Evolutionary conservation across 2,329 filamentous ascomycete species (phyloP).

Genomic region (Phyllosticta paracitricarpa): DNA sequence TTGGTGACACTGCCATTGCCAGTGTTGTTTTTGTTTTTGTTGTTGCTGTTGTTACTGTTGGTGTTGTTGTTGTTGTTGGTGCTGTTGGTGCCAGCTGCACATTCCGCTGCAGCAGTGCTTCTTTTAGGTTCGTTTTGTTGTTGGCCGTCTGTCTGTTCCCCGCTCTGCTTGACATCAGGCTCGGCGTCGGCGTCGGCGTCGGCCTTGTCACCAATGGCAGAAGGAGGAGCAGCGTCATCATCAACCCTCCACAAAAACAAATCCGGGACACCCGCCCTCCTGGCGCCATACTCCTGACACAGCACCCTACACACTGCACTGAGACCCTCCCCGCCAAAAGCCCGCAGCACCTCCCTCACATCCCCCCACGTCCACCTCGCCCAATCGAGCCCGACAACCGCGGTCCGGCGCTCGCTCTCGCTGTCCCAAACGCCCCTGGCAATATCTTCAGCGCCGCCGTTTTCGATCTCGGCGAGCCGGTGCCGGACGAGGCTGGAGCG

Average conservation of each 20-base stretch:
- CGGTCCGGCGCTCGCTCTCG: constrained; percentile 63
- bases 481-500: constrained; percentile 85
- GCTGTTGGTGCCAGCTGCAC: too few species aligned
- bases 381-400: constrained; percentile 89
- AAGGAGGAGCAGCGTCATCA: too few species aligned
- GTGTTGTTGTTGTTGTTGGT: too few species aligned
- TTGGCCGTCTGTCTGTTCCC: background rate
- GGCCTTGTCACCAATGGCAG: background rate
- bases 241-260: constrained; percentile 68
- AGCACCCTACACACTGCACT: constrained; percentile 84
- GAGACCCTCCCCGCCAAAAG: constrained; percentile 71
- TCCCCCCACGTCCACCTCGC: constrained; percentile 64
- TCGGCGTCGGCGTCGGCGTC: constrained; percentile 28
- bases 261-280: constrained; percentile 84
- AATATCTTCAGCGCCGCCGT: constrained; percentile 61
- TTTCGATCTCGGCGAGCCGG: constrained; percentile 75
- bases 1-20: too few species aligned
- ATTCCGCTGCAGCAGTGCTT: constrained; percentile 28
- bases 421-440: constrained; percentile 58
- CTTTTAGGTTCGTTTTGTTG: constrained; percentile 8
- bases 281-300: constrained; percentile 84
- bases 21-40: too few species aligned
- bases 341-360: constrained; percentile 64
- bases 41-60: too few species aligned
- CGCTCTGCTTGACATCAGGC: background rate